phyloP scores from a whole-genome alignment of 2,329 filamentous ascomycete species.

The Alternaria infectoria region DNA sequence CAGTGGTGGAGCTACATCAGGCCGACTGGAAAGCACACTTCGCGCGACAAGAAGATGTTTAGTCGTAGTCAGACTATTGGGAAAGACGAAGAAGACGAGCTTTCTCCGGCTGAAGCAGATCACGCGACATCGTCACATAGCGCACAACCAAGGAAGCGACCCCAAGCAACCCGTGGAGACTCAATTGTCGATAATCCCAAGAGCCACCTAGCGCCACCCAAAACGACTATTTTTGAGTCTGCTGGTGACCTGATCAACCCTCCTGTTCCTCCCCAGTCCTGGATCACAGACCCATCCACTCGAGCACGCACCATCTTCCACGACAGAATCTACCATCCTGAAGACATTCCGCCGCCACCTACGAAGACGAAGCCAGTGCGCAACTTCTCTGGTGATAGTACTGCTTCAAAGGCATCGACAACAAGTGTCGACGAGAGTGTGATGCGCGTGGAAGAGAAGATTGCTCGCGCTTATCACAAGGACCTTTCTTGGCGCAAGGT shows the following conservation, averaged over 20 bases:
- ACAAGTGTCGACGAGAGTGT: constrained; percentile 57
- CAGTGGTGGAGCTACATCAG: constrained; percentile 78
- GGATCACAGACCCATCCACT: constrained; percentile 80
- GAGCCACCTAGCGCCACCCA: constrained; percentile 74
- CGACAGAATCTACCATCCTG: constrained; percentile 91
- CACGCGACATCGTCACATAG: constrained; percentile 17
- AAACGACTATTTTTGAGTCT: constrained; percentile 92
- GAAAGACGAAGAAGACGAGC: constrained; percentile 29
- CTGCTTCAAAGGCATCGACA: constrained; percentile 31
- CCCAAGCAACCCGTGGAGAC: constrained; percentile 56
- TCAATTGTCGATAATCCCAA: constrained; percentile 56
- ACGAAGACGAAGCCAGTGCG: constrained; percentile 47
- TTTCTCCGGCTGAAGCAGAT: constrained; percentile 10
- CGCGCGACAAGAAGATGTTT: constrained; percentile 69
- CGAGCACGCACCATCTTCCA: constrained; percentile 93
- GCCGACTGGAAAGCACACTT: constrained; percentile 66
- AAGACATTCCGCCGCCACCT: constrained; percentile 86
- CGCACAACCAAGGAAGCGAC: constrained; percentile 44
- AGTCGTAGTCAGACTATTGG: constrained; percentile 43
- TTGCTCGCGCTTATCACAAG: constrained; percentile 91
- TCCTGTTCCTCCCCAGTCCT: constrained; percentile 80
- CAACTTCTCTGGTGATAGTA: constrained; percentile 48
- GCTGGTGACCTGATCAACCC: constrained; percentile 92
- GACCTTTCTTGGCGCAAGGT: constrained; percentile 96
- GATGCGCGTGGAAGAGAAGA: constrained; percentile 97